phyloP scores from a whole-genome alignment of 1,284 basidiomycete genomes.

The Leccinum ponderosum region DNA sequence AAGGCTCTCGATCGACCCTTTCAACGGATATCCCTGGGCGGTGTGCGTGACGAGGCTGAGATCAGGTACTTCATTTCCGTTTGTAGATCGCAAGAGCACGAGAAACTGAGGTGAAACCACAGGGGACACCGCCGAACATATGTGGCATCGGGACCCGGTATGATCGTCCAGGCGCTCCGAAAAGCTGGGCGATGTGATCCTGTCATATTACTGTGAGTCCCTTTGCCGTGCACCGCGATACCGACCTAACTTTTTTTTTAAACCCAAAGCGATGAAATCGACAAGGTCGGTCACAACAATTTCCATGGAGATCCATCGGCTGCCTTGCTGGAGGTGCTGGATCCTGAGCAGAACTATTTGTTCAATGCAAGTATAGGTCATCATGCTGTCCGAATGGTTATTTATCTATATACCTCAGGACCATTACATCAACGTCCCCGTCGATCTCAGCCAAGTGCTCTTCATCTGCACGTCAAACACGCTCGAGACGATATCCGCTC shows the following conservation, averaged over 20 bases:
- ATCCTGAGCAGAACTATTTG: slow-evolving; percentile 88
- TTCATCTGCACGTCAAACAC: slow-evolving; percentile 91
- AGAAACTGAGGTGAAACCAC: slow-evolving; percentile 4
- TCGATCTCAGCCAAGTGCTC: slow-evolving; percentile 84
- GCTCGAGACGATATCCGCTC: slow-evolving; percentile 86
- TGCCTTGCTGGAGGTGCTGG: slow-evolving; percentile 86
- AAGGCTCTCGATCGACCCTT: slow-evolving; percentile 82
- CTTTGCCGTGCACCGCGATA: slow-evolving; percentile 16
- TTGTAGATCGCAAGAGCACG: background rate
- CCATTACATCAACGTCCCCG: slow-evolving; percentile 82
- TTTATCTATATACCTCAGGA: slow-evolving; percentile 5
- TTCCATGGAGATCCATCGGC: slow-evolving; percentile 90
- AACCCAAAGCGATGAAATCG: slow-evolving; percentile 70
- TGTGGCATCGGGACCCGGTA: slow-evolving; percentile 83
- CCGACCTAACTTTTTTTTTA: slow-evolving; percentile 23
- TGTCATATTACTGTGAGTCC: slow-evolving; percentile 72
- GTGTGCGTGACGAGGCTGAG: slow-evolving; percentile 89
- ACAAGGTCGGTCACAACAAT: slow-evolving; percentile 85
- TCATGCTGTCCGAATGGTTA: background rate
- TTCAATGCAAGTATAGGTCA: slow-evolving; percentile 60
- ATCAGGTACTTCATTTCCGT: slow-evolving; percentile 47
- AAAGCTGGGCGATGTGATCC: slow-evolving; percentile 83
- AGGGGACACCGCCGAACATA: slow-evolving; percentile 89
- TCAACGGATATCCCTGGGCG: slow-evolving; percentile 91
- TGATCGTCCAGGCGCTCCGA: slow-evolving; percentile 86